A percentile compares a stretch with the other conserved stretches of the same genome.
These are phyloP conservation scores for Dryas integrifolia DNA, from an alignment of 331 rosid genomes.

Conservation along the genomic window DNA sequence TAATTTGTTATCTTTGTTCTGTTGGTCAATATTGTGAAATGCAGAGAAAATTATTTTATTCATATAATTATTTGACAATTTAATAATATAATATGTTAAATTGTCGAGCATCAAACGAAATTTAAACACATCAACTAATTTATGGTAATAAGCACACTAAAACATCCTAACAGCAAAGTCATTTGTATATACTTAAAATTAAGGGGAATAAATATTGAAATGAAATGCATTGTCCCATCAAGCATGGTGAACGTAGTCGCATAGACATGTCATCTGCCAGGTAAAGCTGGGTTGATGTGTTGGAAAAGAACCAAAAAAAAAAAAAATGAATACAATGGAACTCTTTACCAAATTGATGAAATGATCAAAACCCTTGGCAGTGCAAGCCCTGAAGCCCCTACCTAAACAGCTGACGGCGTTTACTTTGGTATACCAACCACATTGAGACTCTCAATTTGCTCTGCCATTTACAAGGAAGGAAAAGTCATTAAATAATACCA, in stretches of 20 bases:
- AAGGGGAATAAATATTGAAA: background rate
- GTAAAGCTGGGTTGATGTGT: background rate
- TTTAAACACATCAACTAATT: too few species aligned
- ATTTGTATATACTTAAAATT: too few species aligned
- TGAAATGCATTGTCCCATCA: constrained; percentile 11
- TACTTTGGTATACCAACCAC: background rate
- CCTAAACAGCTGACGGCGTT: constrained; percentile 28
- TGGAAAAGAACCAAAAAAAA: background rate
- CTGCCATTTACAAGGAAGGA: background rate
- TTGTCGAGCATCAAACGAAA: too few species aligned
- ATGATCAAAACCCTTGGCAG: background rate
- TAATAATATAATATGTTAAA: too few species aligned
- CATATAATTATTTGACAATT: too few species aligned
- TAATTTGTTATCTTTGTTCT: too few species aligned
- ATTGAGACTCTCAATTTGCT: constrained; percentile 2
- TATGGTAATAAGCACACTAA: too few species aligned
- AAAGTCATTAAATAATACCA: background rate
- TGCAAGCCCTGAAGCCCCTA: background rate
- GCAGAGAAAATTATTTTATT: too few species aligned
- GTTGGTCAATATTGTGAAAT: too few species aligned
- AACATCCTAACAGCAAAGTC: too few species aligned
- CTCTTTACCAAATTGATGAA: background rate
- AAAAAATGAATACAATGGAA: background rate
- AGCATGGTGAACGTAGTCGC: constrained; percentile 6
- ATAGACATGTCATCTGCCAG: background rate